Percentiles rank a stretch among this genome's conserved stretches.
Conservation (phyloP, 2,329 filamentous ascomycete species). For the Sporothrix sp. region DNA sequence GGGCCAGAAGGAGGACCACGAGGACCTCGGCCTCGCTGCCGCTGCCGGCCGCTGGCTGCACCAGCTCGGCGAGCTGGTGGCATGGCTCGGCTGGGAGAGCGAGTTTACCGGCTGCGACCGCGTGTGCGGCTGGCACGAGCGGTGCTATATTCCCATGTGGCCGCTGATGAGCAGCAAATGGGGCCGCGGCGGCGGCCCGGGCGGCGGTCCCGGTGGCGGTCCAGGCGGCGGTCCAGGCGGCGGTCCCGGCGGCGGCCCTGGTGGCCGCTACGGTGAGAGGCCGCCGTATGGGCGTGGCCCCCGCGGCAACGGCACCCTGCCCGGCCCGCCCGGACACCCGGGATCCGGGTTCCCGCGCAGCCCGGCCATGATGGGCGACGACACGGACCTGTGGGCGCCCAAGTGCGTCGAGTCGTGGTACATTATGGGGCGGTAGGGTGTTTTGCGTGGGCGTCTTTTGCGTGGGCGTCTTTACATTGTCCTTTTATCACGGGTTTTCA, state of each 20-base stretch:
- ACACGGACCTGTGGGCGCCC: constrained; percentile 24
- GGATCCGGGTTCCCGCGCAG: constrained; percentile 14
- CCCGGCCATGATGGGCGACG: constrained; percentile 20
- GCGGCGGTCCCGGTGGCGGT: background rate
- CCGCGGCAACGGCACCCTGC: background rate
- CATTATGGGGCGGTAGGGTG: constrained; percentile 6
- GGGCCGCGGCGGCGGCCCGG: constrained; percentile 7
- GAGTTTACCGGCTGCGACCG: constrained; percentile 33
- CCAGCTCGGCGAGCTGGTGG: constrained; percentile 33
- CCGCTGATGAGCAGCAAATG: constrained; percentile 24
- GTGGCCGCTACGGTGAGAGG: background rate
- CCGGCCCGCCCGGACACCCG: constrained; percentile 6
- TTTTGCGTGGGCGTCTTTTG: background rate
- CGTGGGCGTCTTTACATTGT: background rate
- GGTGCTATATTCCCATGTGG: constrained; percentile 44
- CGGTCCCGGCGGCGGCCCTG: background rate
- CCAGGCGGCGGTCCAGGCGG: background rate
- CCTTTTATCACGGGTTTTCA: background rate
- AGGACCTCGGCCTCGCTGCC: background rate
- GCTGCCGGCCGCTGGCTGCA: constrained; percentile 21
- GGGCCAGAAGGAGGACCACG: background rate
- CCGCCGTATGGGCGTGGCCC: constrained; percentile 7
- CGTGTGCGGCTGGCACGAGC: constrained; percentile 33
- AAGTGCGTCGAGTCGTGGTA: constrained; percentile 20
- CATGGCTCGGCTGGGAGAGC: constrained; percentile 42